Evolutionary conservation across 345 rosid genomes (phyloP).

Genomic region (Leavenworthia alabamica): DNA sequence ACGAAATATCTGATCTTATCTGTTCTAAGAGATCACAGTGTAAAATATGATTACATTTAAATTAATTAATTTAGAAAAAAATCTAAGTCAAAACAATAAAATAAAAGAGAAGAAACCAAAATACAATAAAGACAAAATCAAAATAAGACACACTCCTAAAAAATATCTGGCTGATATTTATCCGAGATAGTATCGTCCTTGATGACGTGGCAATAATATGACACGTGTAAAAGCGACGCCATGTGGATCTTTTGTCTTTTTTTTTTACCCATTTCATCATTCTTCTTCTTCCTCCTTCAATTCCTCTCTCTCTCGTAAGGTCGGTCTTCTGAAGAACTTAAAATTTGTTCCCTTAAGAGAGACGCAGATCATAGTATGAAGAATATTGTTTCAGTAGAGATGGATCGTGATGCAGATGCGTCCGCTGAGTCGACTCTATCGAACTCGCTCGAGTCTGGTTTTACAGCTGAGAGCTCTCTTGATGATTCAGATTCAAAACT

Average conservation of each 20-base stretch:
- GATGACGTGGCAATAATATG: slow-evolving; percentile 38
- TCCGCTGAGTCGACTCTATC: slow-evolving; percentile 28
- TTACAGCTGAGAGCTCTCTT: slow-evolving; percentile 30
- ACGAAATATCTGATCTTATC: background rate
- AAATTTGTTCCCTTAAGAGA: background rate
- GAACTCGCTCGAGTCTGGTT: slow-evolving; percentile 39
- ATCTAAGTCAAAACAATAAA: background rate
- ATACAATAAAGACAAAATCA: background rate
- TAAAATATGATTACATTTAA: slow-evolving; percentile 1
- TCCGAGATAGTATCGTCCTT: slow-evolving; percentile 38
- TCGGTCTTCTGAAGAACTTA: background rate
- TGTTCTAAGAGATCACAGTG: background rate
- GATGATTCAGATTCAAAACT: slow-evolving; percentile 10
- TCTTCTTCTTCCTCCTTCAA: background rate
- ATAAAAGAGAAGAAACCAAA: background rate
- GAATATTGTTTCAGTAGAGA: slow-evolving; percentile 21
- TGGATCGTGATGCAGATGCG: slow-evolving; percentile 39
- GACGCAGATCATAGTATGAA: too few species aligned
- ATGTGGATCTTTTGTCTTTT: slow-evolving; percentile 42
- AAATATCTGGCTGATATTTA: slow-evolving; percentile 42
- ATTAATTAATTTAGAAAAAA: background rate
- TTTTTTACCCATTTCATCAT: too few species aligned
- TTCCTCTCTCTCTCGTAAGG: too few species aligned
- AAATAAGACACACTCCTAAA: background rate
- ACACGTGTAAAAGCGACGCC: slow-evolving; percentile 65